Percentiles rank a stretch among this genome's conserved stretches.
Evolutionary conservation across 768 basidiomycete genomes (phyloP).

Genomic region (Russula vinacea): DNA sequence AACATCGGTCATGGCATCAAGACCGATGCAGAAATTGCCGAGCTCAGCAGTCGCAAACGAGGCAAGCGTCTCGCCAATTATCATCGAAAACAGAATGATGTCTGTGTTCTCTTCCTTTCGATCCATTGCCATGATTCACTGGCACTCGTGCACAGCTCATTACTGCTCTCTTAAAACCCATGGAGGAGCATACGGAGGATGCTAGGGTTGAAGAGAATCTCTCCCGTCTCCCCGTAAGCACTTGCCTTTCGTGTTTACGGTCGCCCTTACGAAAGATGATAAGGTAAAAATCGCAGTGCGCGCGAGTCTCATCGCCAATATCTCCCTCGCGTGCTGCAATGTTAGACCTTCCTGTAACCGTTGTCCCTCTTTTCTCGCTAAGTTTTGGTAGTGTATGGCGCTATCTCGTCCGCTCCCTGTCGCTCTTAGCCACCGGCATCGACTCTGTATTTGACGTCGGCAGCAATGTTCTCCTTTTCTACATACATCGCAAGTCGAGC

Average conservation of each 20-base stretch:
- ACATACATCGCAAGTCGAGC: slow-evolving; percentile 69
- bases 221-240: slow-evolving; percentile 60
- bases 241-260: not conserved
- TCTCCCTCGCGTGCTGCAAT: slow-evolving; percentile 68
- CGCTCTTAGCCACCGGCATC: slow-evolving; percentile 84
- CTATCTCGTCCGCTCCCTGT: slow-evolving; percentile 75
- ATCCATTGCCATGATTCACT: not conserved
- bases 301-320: slow-evolving; percentile 77
- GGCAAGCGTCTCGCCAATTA: slow-evolving; percentile 65
- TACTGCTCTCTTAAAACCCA: slow-evolving; percentile 78
- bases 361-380: not conserved
- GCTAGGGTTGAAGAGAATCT: slow-evolving; percentile 67
- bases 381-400: slow-evolving; percentile 74
- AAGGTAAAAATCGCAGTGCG: slow-evolving; percentile 88
- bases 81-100: slow-evolving; percentile 71
- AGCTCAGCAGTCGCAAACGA: slow-evolving; percentile 53
- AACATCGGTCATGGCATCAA: slow-evolving; percentile 59
- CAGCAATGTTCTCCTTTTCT: slow-evolving; percentile 77
- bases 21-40: slow-evolving; percentile 59
- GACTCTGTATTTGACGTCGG: slow-evolving; percentile 85
- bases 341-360: slow-evolving; percentile 40
- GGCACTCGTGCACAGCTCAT: slow-evolving; percentile 60
- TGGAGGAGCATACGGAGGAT: slow-evolving; percentile 85
- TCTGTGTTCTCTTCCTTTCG: slow-evolving; percentile 35
- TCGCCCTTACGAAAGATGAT: not conserved